phyloP scores from a whole-genome alignment of 164 flowering plant species.

The Buxus sempervirens region DNA sequence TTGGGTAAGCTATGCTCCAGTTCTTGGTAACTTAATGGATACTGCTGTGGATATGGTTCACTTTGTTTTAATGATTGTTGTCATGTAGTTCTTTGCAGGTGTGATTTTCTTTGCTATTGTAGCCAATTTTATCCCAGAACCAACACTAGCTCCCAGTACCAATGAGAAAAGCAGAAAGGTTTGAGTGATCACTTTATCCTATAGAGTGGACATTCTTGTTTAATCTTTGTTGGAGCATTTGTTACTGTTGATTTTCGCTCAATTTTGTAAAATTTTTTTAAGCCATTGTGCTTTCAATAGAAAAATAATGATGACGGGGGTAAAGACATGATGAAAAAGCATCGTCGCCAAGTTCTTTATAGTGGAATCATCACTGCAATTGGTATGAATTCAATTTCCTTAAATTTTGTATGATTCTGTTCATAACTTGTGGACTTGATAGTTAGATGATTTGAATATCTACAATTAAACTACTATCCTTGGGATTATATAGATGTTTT shows the following conservation, averaged over 20 bases:
- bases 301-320: slow-evolving; percentile 57
- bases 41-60: background rate
- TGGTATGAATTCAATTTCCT: slow-evolving; percentile 29
- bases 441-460: background rate
- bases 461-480: background rate
- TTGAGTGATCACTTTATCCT: too few species aligned
- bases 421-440: background rate
- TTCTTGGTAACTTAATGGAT: background rate
- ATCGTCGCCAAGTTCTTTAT: slow-evolving; percentile 83
- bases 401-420: background rate
- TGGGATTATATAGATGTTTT: background rate
- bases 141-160: slow-evolving; percentile 51
- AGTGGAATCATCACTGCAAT: slow-evolving; percentile 95
- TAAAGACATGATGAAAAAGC: slow-evolving; percentile 73
- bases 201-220: background rate
- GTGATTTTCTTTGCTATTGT: slow-evolving; percentile 76
- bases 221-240: background rate
- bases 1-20: slow-evolving; percentile 65
- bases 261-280: background rate
- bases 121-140: slow-evolving; percentile 85
- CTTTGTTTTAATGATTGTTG: slow-evolving; percentile 6
- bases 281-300: slow-evolving; percentile 29
- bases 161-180: slow-evolving; percentile 28
- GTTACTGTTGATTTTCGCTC: background rate
- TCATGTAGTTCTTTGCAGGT: slow-evolving; percentile 81